phyloP scores from a whole-genome alignment of 331 rosid genomes.

The Erythrophleum ivorense region DNA sequence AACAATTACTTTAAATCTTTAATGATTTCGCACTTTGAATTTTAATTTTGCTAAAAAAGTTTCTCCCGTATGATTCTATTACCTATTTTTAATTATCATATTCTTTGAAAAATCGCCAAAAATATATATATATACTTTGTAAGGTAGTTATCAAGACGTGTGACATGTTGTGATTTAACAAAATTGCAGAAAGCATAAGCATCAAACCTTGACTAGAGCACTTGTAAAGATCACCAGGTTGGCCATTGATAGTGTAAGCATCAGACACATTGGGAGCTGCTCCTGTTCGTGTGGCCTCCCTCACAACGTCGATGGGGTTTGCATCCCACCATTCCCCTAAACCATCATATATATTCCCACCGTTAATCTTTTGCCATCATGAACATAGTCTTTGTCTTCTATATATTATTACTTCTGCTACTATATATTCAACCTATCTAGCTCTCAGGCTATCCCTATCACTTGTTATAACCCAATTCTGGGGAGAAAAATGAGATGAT shows the following conservation, averaged over 20 bases:
- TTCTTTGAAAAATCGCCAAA: no score
- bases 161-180: not conserved
- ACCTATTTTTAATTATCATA: no score
- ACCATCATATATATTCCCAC: not conserved
- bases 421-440: not conserved
- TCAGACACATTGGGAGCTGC: slow-evolving; percentile 81
- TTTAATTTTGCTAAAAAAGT: not conserved
- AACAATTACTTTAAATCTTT: slow-evolving; percentile 13
- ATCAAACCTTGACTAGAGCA: slow-evolving; percentile 79
- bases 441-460: no score
- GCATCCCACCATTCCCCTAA: slow-evolving; percentile 98
- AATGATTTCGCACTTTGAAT: slow-evolving; percentile 30
- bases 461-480: no score
- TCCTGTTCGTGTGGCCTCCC: slow-evolving; percentile 75
- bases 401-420: no score
- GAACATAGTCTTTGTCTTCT: not conserved
- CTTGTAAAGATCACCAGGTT: slow-evolving; percentile 91
- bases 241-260: slow-evolving; percentile 93
- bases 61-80: no score
- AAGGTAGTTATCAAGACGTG: not conserved
- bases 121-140: no score
- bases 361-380: not conserved
- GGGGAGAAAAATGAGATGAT: not conserved
- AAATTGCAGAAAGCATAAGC: not conserved
- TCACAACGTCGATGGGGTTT: slow-evolving; percentile 77